Evolutionary conservation across 345 rosid species (phyloP).

Genomic region (Gossypium mustelinum): DNA sequence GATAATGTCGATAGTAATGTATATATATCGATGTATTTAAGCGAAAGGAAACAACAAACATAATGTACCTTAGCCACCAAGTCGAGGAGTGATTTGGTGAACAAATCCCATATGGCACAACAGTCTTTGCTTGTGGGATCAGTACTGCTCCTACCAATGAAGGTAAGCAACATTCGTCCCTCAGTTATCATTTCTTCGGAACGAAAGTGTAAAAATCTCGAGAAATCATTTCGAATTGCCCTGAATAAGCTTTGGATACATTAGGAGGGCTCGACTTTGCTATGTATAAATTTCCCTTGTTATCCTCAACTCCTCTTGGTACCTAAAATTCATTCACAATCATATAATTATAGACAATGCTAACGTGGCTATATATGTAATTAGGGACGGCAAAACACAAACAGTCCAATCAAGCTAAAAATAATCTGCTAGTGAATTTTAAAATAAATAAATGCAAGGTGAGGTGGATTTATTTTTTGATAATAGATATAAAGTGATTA

Average conservation of each 20-base stretch:
- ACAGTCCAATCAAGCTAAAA: too few species aligned
- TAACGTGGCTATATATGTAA: too few species aligned
- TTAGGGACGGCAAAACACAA: too few species aligned
- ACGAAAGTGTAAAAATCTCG: constrained; percentile 25
- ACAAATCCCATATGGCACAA: constrained; percentile 21
- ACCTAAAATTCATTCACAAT: not conserved
- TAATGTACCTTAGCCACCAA: constrained; percentile 15
- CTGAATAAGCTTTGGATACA: not conserved
- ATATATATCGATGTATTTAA: too few species aligned
- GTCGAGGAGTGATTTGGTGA: constrained; percentile 29
- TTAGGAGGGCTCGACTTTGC: not conserved
- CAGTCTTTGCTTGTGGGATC: constrained; percentile 25
- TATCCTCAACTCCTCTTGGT: constrained; percentile 10
- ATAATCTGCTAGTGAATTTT: too few species aligned
- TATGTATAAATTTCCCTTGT: not conserved
- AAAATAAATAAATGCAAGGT: too few species aligned
- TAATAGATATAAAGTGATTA: too few species aligned
- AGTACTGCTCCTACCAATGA: constrained; percentile 31
- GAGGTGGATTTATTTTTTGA: too few species aligned
- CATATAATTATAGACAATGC: not conserved
- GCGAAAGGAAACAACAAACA: not conserved
- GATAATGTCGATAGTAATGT: too few species aligned
- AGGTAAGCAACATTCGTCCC: constrained; percentile 15
- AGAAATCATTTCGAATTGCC: constrained; percentile 33
- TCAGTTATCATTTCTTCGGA: constrained; percentile 35